Base-by-base conservation (phyloP, 345 rosid genomes). In the Hibiscus trionum region DNA sequence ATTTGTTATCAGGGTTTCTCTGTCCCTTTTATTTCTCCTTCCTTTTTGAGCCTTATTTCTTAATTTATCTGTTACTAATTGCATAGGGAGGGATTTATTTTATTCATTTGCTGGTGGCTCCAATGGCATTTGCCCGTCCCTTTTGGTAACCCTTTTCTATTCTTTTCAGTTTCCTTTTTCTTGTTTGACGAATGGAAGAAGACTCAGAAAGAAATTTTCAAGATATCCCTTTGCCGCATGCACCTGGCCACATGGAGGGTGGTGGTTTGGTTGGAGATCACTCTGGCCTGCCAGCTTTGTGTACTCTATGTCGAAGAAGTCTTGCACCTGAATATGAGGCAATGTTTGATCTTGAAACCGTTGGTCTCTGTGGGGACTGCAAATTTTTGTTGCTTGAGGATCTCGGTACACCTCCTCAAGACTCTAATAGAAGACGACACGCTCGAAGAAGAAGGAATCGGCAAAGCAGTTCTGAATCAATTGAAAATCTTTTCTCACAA, bases 361-460 rank as follows among this genome's bases (percentile, higher is more conserved):
- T 78, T 29, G 79, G 74, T 77, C 74, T 88, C 31, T 93, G 98
- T 35, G 87, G 88, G 66, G 94, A 88, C 82, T 93, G 98, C 78
- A 88, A 91, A 65, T 91, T 90, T 79, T 76, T 88, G 79, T 82
- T 86, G 65, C 89, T 87, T 21, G 93, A 93, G 84, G 90, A 85
- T 83, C 78, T 75, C 68, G 87, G 80, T 76, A 82, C 82, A 50
- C 86, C 93, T 15, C 39, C 75, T 1, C 87, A 66, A 61, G 82
- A 76, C 78, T 77, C 81, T 53, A 59, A 50, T 79, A 77, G 67
- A 46, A 79, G 86, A 77, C 80, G 75, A 66, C 72, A 76, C 2
- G 58, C 67, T 72, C 79, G 74, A 72, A 79, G 86, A 75, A 82
- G 93, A 72, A 82, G 91, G 72, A 79, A 55, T 44, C 76, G 92